Evolutionary conservation across 208 protist genomes (phyloP), one percentile per base, ranked within the genome.

Genomic region (Leishmania guyanensis): DNA sequence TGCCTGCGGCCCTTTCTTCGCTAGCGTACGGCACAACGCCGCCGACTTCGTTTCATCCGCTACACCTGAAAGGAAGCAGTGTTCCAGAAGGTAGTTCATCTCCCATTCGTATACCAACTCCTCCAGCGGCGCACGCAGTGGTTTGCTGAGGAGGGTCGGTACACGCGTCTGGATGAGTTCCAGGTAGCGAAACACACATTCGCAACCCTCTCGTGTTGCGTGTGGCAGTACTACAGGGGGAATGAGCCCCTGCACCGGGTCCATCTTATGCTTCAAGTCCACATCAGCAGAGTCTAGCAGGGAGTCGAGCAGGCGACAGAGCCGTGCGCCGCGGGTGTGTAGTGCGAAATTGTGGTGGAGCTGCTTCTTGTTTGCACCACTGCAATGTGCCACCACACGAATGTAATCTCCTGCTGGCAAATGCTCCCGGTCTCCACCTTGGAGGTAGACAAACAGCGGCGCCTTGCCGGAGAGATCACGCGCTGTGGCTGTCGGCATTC

Each of bases 51-150:
- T 58, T 46, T 88, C 83, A 36, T 82, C 70, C 22, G 46, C n/a
- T 82, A 77, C 53, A 39, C 74, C 56, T 5, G 70, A 36, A 56
- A 60, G 71, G 70, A 94, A 87, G 74, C 92, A 95, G 17, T 91
- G 33, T 14, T 89, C 75, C 9, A 93, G 56, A 0, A 97, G 73
- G 81, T 93, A 97, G 3, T 84, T 86, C 86, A 96, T 87, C 73
- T 97, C 94, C 92, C 94, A 97, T 58, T 90, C 85, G 76, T 95
- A 90, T n/a, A 95, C 84, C 26, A 95, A 83, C 80, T 96, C 94
- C 82, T 96, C 92, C 43, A 97, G 48, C 64, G 94, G 94, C 5
- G 91, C 92, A 26, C 92, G 88, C 69, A 97, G 86, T 43, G 94
- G 94, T 77, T 95, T 95, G 79, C 91, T 93, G 39, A 97, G 66